phyloP scores from a whole-genome alignment of 2,329 filamentous ascomycete species.

The Colletotrichum spaethianum region DNA sequence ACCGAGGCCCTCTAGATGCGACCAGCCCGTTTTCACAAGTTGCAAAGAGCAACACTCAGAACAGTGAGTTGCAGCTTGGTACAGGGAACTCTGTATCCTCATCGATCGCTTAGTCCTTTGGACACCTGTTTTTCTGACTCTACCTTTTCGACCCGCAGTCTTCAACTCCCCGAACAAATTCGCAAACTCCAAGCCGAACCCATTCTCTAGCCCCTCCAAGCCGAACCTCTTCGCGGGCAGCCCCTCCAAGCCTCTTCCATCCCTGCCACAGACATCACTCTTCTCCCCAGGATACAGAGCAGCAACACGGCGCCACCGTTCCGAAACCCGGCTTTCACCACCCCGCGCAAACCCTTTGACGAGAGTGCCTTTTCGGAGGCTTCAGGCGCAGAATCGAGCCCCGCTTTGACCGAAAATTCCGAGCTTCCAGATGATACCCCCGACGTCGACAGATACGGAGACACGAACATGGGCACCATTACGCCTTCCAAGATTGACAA shows the following conservation, averaged over 20 bases:
- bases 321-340: slow-evolving; percentile 76
- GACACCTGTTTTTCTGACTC: slow-evolving; percentile 8
- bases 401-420: slow-evolving; percentile 70
- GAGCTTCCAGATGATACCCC: slow-evolving; percentile 68
- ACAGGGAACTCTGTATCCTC: not conserved
- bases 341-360: slow-evolving; percentile 71
- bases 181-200: slow-evolving; percentile 48
- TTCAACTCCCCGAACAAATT: slow-evolving; percentile 58
- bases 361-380: slow-evolving; percentile 67
- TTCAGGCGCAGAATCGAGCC: slow-evolving; percentile 73
- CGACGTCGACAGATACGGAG: slow-evolving; percentile 62
- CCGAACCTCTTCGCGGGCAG: slow-evolving; percentile 50
- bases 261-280: slow-evolving; percentile 59
- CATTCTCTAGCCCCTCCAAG: slow-evolving; percentile 50
- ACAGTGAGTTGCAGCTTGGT: slow-evolving; percentile 52
- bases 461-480: slow-evolving; percentile 60
- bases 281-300: slow-evolving; percentile 61
- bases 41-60: slow-evolving; percentile 55
- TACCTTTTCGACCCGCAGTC: slow-evolving; percentile 42
- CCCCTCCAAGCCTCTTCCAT: slow-evolving; percentile 57
- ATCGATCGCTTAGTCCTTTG: too few relatives aligned
- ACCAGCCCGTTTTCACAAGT: slow-evolving; percentile 74
- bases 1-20: slow-evolving; percentile 69
- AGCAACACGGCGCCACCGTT: slow-evolving; percentile 66
- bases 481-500: slow-evolving; percentile 64